phyloP scores from a whole-genome alignment of 306 rosid species.

The Benincasa hispida region DNA sequence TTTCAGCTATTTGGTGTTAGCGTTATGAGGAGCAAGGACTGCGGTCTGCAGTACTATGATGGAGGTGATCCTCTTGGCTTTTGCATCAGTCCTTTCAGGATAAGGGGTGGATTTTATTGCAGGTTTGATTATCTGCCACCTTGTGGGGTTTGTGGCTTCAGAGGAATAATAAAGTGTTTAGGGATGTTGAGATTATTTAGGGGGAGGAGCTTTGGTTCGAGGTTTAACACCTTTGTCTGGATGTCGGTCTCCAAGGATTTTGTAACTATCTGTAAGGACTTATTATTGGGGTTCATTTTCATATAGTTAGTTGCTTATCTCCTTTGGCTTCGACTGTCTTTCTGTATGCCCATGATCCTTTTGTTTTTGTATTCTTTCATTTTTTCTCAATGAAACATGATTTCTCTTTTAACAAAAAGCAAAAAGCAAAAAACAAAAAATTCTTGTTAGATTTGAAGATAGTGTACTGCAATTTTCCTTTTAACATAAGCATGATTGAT shows the following conservation, averaged over 20 bases:
- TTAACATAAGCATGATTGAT: not conserved
- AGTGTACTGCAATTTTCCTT: not conserved
- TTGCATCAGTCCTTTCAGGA: not conserved
- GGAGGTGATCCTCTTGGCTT: not conserved
- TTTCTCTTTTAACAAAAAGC: not conserved
- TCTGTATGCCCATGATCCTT: not conserved
- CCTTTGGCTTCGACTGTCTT: not conserved
- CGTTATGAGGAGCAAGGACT: not conserved
- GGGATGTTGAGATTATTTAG: no score
- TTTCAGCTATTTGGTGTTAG: no score
- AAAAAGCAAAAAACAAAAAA: no score
- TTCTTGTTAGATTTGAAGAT: not conserved
- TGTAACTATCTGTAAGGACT: no score
- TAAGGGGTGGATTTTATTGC: not conserved
- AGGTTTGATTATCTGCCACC: not conserved
- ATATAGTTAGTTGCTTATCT: not conserved
- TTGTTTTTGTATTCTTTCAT: not conserved
- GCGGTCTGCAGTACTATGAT: not conserved
- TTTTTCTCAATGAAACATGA: not conserved
- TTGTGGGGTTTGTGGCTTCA: not conserved
- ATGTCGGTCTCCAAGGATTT: no score
- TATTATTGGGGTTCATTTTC: not conserved
- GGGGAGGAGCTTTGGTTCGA: no score
- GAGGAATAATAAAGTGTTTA: not conserved
- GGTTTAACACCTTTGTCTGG: no score